Conservation (phyloP, 2,329 filamentous ascomycete species). For the Fusarium kyushuense region DNA sequence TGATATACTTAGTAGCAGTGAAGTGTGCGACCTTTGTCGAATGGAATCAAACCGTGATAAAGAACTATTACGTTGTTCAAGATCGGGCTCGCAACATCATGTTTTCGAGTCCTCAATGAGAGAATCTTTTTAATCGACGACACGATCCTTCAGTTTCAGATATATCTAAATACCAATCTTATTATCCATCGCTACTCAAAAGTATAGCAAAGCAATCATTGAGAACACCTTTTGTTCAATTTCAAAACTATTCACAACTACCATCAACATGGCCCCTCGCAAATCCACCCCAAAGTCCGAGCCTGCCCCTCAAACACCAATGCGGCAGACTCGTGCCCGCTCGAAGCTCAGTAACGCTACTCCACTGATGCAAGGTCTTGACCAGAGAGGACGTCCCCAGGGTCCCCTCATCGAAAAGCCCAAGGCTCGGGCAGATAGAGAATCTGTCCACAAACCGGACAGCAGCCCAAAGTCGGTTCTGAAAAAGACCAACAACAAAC, state of each 20-base stretch:
- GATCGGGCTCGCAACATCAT: not conserved
- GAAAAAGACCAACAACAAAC: not conserved
- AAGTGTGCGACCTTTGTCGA: conserved; percentile 6
- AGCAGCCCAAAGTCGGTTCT: not conserved
- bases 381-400: conserved; percentile 3
- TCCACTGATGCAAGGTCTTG: conserved; percentile 43
- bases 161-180: not conserved
- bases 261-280: conserved; percentile 17
- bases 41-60: not conserved
- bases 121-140: conserved; percentile 14
- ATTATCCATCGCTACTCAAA: not conserved
- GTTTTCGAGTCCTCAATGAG: not conserved
- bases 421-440: conserved; percentile 16
- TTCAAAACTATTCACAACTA: conserved; percentile 7
- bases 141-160: not conserved
- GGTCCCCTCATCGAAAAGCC: conserved; percentile 11
- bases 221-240: not conserved
- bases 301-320: not conserved
- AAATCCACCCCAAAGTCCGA: not conserved
- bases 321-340: conserved; percentile 41
- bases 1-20: not conserved
- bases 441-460: conserved; percentile 26
- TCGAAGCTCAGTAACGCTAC: conserved; percentile 39
- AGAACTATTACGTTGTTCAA: conserved; percentile 6
- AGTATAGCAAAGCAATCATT: not conserved